A percentile compares a stretch with the other conserved stretches of the same genome.
Conservation (phyloP, 345 rosid genomes). For the Erodium maritimum region DNA sequence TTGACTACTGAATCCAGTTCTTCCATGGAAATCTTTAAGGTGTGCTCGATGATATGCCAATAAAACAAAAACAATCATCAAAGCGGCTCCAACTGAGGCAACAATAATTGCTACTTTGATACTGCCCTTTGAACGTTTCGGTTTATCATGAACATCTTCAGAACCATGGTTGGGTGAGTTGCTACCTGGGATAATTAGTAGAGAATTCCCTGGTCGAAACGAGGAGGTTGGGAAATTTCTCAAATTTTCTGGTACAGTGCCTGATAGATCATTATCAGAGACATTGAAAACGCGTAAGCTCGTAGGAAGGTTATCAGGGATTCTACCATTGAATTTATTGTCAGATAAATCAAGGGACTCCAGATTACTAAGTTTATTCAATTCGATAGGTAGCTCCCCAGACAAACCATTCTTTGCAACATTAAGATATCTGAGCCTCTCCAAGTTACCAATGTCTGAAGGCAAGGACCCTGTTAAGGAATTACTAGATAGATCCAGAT, state of each 20-base stretch:
- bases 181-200: slow-evolving; percentile 26
- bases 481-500: slow-evolving; percentile 82
- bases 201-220: slow-evolving; percentile 65
- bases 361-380: slow-evolving; percentile 56
- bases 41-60: slow-evolving; percentile 61
- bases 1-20: slow-evolving; percentile 34
- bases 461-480: slow-evolving; percentile 53
- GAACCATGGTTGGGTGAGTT: slow-evolving; percentile 11
- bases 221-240: slow-evolving; percentile 38
- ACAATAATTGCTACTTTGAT: slow-evolving; percentile 54
- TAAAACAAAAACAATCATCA: slow-evolving; percentile 54
- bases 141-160: slow-evolving; percentile 5
- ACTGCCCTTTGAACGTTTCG: slow-evolving; percentile 28
- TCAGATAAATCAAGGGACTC: slow-evolving; percentile 72
- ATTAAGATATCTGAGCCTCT: slow-evolving; percentile 41
- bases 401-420: slow-evolving; percentile 56
- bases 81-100: slow-evolving; percentile 56
- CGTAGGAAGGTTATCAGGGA: slow-evolving; percentile 57
- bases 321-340: slow-evolving; percentile 53
- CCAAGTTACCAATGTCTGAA: slow-evolving; percentile 51
- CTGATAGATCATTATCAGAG: slow-evolving; percentile 65
- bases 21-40: slow-evolving; percentile 48
- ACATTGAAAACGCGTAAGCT: slow-evolving; percentile 56
- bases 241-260: slow-evolving; percentile 48
- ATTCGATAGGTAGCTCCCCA: slow-evolving; percentile 62